These are phyloP conservation scores for Hortaea werneckii DNA, from an alignment of 2,329 filamentous ascomycete genomes.

Conservation along the genomic window DNA sequence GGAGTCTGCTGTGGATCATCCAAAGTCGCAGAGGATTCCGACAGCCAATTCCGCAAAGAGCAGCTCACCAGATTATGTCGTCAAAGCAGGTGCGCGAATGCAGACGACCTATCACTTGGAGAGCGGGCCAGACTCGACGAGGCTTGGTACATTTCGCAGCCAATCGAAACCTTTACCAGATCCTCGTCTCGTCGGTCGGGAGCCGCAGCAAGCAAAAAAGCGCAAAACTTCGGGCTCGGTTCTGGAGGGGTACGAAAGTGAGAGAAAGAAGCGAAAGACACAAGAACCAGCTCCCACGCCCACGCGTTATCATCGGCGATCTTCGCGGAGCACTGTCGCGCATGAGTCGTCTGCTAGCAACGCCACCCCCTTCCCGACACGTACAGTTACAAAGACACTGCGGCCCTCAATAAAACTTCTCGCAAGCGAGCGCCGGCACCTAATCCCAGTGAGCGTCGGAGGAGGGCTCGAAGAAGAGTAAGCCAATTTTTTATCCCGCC, in stretches of 20 bases:
- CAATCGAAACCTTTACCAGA: slow-evolving; percentile 1
- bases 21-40: neutral
- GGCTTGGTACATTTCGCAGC: slow-evolving; percentile 3
- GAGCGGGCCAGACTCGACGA: neutral
- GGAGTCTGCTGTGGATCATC: neutral
- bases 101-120: slow-evolving; percentile 2
- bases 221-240: slow-evolving; percentile 13
- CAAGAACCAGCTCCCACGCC: no score
- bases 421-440: no score
- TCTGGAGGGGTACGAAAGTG: slow-evolving; percentile 10
- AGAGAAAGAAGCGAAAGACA: slow-evolving; percentile 12
- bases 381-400: no score
- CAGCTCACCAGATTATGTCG: slow-evolving; percentile 17
- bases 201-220: slow-evolving; percentile 5
- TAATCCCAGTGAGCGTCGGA: no score
- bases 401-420: no score
- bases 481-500: no score
- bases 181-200: slow-evolving; percentile 4
- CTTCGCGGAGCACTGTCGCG: no score
- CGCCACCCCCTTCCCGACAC: no score
- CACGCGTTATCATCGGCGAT: no score
- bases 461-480: no score
- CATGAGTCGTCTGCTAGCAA: no score
- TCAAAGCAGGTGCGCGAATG: slow-evolving; percentile 1
- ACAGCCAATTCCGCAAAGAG: slow-evolving; percentile 4